Percentiles rank a stretch among this genome's conserved stretches.
Conservation (phyloP, 805 yeast genomes). For the Tetrapisispora arboricola region DNA sequence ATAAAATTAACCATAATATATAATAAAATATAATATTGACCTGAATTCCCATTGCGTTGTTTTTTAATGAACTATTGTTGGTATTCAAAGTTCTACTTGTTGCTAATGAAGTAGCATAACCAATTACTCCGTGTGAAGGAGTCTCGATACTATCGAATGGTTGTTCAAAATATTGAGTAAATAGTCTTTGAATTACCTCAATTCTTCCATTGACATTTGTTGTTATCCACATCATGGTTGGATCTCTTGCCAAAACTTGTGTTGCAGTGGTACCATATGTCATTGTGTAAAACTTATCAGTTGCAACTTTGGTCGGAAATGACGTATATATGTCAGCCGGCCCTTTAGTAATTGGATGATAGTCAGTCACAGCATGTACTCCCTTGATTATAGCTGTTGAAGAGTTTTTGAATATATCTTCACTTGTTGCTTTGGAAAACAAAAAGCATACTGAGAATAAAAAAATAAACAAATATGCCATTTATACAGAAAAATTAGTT, state of each 20-base stretch:
- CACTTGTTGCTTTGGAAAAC: too few species aligned
- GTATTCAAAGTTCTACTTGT: background rate
- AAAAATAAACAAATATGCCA: too few species aligned
- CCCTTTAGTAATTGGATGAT: background rate
- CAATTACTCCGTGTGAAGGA: constrained; percentile 28
- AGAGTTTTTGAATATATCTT: too few species aligned
- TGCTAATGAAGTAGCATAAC: background rate
- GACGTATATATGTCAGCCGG: background rate
- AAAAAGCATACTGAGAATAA: too few species aligned
- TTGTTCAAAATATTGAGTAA: constrained; percentile 37
- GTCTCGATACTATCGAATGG: constrained; percentile 22
- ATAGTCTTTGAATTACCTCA: constrained; percentile 32
- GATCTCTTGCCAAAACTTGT: constrained; percentile 17
- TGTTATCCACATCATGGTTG: constrained; percentile 41
- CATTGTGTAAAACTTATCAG: constrained; percentile 10
- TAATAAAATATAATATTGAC: constrained; percentile 1
- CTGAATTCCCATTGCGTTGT: constrained; percentile 1
- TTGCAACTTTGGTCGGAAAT: background rate
- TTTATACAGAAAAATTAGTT: too few species aligned
- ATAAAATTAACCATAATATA: constrained; percentile 1
- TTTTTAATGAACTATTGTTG: background rate
- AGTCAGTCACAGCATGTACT: background rate
- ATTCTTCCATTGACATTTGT: constrained; percentile 33
- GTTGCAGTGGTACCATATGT: constrained; percentile 19
- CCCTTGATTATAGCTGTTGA: background rate